These are phyloP conservation scores for Henningerozyma blattae DNA, from an alignment of 805 yeast species.

Conservation along the genomic window DNA sequence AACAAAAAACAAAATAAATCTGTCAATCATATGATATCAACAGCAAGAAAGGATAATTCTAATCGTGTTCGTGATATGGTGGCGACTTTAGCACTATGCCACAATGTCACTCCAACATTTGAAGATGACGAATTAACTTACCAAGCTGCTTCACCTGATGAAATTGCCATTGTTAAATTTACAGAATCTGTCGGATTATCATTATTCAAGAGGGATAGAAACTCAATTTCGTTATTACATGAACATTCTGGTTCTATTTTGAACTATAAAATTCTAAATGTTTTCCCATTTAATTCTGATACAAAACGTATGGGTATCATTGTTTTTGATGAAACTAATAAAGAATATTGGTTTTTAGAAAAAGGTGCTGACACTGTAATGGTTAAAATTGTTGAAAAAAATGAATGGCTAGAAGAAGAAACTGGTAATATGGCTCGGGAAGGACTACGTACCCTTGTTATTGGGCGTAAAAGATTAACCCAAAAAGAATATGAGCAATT, in stretches of 20 bases:
- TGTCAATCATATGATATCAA: conserved; percentile 11
- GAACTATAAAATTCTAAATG: conserved; percentile 59
- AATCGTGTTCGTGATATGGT: conserved; percentile 70
- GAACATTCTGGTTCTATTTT: conserved; percentile 38
- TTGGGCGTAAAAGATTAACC: conserved; percentile 70
- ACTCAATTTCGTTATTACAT: conserved; percentile 57
- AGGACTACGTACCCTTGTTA: conserved; percentile 88
- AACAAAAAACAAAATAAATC: conserved; percentile 6
- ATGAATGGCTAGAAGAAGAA: conserved; percentile 97
- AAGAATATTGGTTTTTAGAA: conserved; percentile 72
- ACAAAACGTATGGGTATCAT: conserved; percentile 94
- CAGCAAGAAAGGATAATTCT: conserved; percentile 57
- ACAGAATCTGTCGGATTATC: conserved; percentile 79
- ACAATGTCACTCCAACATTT: conserved; percentile 88
- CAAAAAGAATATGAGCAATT: conserved; percentile 48
- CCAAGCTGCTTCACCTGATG: conserved; percentile 99
- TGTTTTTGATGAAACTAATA: conserved; percentile 46
- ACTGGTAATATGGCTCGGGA: conserved; percentile 97
- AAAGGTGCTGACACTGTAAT: conserved; percentile 98
- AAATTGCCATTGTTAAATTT: conserved; percentile 89
- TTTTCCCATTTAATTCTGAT: conserved; percentile 92
- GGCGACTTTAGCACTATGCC: conserved; percentile 83
- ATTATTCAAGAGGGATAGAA: conserved; percentile 71
- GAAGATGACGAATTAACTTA: conserved; percentile 67
- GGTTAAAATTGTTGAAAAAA: conserved; percentile 67